Base-by-base conservation (phyloP, 495 filamentous ascomycete species). In the Sordaria brevicollis region DNA sequence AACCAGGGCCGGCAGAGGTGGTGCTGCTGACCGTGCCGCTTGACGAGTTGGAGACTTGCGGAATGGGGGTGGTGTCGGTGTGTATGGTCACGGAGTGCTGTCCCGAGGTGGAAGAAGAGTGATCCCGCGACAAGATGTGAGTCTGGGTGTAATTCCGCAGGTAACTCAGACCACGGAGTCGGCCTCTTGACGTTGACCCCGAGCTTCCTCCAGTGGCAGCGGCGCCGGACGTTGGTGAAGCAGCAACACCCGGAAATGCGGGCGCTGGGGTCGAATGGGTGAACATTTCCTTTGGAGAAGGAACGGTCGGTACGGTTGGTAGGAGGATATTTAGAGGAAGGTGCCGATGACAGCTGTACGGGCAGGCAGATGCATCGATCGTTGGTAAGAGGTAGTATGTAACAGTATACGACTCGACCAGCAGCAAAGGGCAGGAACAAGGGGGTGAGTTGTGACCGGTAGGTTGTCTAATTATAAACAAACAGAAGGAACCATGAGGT, bases 141-240 rank as follows among this genome's bases (percentile, higher is more conserved):
- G 83, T 88, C 73, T 89, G 87, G 3, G 89, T 90, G 80, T 92
- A 90, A 79, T 83, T 89, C 70, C 90, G 87, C 67, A 96, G 83
- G 80, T 92, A 91, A 71, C 86, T 91, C 68, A 96, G 82, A 36
- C 90, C 89, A 34, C 91, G 85, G 71, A 93, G 83, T 38, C 91
- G 83, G 69, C 87, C 86, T 71, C 90, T 84, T 35, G 81, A 73
- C 11, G 81, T 77, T 49, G 85, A 82, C 36, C 43, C 21, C 2
- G 43, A 54, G 21, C 43, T 31, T 31, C 49, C 49, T 31, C 49
- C 49, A 57, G 49, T 57, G 11, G 49, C 49, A 31, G 49, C 43
- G 43, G 43, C 49, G 49, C 10, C 49, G 49, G 84, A 83, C 11
- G 82, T 72, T 34, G 83, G 77, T 68, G 82, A 79, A 35, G 82